Base-by-base conservation (phyloP, 768 basidiomycete species). In the Leucosporidium yakuticum region DNA sequence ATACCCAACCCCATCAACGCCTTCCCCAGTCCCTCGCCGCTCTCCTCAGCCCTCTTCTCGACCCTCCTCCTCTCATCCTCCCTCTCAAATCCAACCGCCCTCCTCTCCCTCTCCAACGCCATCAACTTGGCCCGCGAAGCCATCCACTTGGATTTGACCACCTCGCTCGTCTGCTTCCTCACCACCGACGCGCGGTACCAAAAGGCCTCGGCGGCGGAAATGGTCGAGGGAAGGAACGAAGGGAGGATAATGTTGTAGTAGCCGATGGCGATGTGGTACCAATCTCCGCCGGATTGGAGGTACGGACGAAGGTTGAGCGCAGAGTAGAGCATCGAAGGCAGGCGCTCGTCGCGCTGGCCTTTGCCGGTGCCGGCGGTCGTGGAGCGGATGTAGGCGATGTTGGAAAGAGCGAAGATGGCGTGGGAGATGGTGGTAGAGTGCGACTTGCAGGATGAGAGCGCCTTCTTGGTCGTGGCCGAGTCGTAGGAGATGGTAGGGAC, bases 221-320 rank as follows among this genome's bases (percentile, higher is more conserved):
- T 21, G 17, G 59, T 23, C 32, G 65, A 47, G 14, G 65, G 67
- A 44, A 69, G 51, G 79, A 91, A 89, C 25, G 83, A 81, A 1
- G 90, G 89, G 12, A 93, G 84, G 64, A 90, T 80, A 72, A 93
- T 82, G 78, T 69, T 69, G 60, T 69, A 69, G 47, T 69, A 69
- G 25, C 70, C 69, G 32, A 73, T 73, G 2, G 72, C 72, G 36
- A 73, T 64, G 34, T 67, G 56, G 58, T 67, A 73, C 61, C 29
- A 51, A 31, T 74, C 74, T 7, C 29, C 54, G 4, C 53, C 64
- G 27, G 48, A 63, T n/a, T 60, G 79, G 48, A 80, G 73, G 75
- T 84, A 83, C 7, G 87, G 85, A 4, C 90, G 84, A 49, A 91
- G 79, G 78, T 91, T 92, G 59, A 91, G 80, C 19, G 91, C 89